Evolutionary conservation across 441 rosid species (phyloP), one percentile per base, ranked within the genome.

Genomic region (Bruguiera hainesii): DNA sequence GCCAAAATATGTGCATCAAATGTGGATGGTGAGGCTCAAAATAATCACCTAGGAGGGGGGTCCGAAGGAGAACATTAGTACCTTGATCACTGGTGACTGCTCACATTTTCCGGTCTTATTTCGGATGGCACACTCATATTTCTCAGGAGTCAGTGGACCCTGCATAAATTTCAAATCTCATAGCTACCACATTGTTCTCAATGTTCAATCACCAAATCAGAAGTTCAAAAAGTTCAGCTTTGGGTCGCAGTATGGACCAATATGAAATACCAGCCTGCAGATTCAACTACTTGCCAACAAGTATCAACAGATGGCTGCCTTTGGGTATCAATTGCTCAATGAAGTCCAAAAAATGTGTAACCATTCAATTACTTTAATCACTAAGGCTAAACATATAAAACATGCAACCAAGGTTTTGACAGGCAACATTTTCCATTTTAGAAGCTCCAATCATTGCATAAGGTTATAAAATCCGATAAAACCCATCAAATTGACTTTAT

Each of bases 101-200:
- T 79, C 84, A 55, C 69, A 76, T 51, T 83, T 92, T 55, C 79
- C 61, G 55, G 83, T 82, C 81, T 81, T 84, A 15, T 78, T 76
- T 42, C 84, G 81, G 71, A 74, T 72, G 0, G 78, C 72, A 68
- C 83, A 79, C 71, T 90, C 96, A 23, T 79, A 74, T 61, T 95
- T 95, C 73, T 92, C 95, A 1, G 96, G 95, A 31, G 99, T 95
- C 23, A 86, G 84, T 50, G 97, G 99, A 65, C 91, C 91, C 96
- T 92, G 75, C 50, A 66, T 9, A n/a, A n/a, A 60, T 56, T 56
- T 30, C 11, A 50, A 25, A 16, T 16, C 21, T 50, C 19, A 55
- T n/a, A 53, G 23, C 9, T 20, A 20, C 16, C 58, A 31, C 11
- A 55, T 11, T 42, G 48, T 13, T 13, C 5, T 13, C 15, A 0